Percentiles rank a stretch among this genome's conserved stretches.
Conservation (phyloP, 2,329 filamentous ascomycete genomes). For the Trichoderma endophyticum region DNA sequence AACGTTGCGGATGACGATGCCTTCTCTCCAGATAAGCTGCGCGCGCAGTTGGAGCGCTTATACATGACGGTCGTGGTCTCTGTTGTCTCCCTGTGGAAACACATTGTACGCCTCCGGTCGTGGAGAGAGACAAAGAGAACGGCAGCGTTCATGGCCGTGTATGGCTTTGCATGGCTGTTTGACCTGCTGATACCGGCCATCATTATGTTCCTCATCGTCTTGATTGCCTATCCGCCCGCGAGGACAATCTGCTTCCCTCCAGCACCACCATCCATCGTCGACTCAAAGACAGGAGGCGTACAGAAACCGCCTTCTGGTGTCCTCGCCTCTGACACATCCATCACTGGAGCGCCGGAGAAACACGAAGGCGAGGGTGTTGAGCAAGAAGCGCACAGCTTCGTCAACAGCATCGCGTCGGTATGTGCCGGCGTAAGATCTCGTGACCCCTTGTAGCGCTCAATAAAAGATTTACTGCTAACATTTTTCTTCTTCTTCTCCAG, state of each 20-base stretch:
- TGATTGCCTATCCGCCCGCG: conserved; percentile 64
- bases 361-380: conserved; percentile 81
- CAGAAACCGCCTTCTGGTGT: conserved; percentile 75
- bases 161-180: conserved; percentile 64
- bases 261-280: conserved; percentile 70
- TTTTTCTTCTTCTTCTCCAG: conserved; percentile 31
- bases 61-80: conserved; percentile 77
- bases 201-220: conserved; percentile 55
- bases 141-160: conserved; percentile 55
- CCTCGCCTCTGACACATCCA: conserved; percentile 70
- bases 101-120: conserved; percentile 71
- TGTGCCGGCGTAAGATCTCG: conserved; percentile 30
- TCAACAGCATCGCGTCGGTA: conserved; percentile 59
- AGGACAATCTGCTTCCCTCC: conserved; percentile 69
- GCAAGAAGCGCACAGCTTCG: conserved; percentile 76
- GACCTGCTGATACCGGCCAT: conserved; percentile 67
- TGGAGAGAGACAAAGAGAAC: conserved; percentile 74
- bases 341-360: conserved; percentile 79
- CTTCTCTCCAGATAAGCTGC: conserved; percentile 79
- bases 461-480: not conserved
- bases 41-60: conserved; percentile 72
- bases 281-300: conserved; percentile 66
- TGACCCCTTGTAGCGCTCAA: no score
- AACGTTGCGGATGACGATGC: conserved; percentile 80
- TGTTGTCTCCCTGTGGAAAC: conserved; percentile 65